Conservation (phyloP, 202 grass and related monocot genomes). For the Carex arenaria region DNA sequence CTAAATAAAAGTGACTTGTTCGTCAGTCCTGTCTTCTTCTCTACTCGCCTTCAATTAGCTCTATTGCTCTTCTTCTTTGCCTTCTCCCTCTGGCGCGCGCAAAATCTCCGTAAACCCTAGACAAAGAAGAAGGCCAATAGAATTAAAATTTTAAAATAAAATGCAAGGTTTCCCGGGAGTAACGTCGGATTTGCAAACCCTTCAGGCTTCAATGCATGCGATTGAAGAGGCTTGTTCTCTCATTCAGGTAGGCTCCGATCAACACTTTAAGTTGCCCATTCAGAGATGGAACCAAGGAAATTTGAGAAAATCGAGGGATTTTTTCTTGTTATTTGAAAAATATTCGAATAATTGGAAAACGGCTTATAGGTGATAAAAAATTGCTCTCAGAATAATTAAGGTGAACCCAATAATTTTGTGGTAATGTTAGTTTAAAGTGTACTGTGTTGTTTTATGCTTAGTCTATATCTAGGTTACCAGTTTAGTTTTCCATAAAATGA, state of each 20-base stretch:
- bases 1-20: background rate
- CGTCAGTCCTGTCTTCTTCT: background rate
- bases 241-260: slow-evolving; percentile 48
- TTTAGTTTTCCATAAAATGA: background rate
- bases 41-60: background rate
- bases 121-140: background rate
- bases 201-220: slow-evolving; percentile 80
- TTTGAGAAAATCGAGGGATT: background rate
- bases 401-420: background rate
- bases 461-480: background rate
- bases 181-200: slow-evolving; percentile 50
- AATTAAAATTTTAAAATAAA: background rate
- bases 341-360: background rate
- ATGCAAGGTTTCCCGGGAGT: slow-evolving; percentile 86
- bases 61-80: background rate
- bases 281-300: background rate
- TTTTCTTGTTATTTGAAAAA: background rate
- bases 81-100: slow-evolving; percentile 7
- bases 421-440: background rate
- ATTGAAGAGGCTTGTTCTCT: slow-evolving; percentile 84
- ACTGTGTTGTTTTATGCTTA: background rate
- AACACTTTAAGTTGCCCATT: background rate
- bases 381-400: background rate
- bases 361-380: background rate
- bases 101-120: slow-evolving; percentile 18